Evolutionary conservation across 2,329 filamentous ascomycete genomes (phyloP), one percentile per base, ranked within the genome.

Genomic region (Orbilia brochopaga): DNA sequence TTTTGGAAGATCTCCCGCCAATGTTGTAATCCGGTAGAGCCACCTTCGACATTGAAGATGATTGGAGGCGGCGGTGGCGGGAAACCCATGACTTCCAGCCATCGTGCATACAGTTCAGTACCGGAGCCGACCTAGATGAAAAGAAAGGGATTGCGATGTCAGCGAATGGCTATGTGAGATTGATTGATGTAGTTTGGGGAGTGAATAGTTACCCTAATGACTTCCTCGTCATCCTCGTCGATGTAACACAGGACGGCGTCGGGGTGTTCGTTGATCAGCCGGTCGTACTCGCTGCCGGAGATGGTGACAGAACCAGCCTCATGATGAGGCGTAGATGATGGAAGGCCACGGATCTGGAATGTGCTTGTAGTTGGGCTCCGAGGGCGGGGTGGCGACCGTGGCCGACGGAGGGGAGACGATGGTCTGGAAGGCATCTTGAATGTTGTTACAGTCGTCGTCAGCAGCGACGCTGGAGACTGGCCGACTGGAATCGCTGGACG

Each of bases 151-250:
- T 42, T 42, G 3, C n/a, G 50, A n/a, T 15, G 46, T 63, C 61
- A 57, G 55, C 53, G n/a, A 61, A 50, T 42, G 53, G 19, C 35
- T 61, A 19, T 19, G 17, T n/a, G 42, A 44, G 21, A 21, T 15
- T 17, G n/a, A 44, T 53, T 56, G 40, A 48, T 55, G 3, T 50
- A n/a, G 50, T 42, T 24, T 53, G 53, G 50, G 70, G 35, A 50
- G 51, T 27, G 30, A 42, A 44, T 50, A 61, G 74, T 61, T 70
- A 77, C 76, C 50, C 74, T 75, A 58, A 77, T 77, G 46, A 76
- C 64, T 59, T 77, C 76, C 19, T 75, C 76, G 40, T 77, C 76
- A 50, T 77, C 76, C 23, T 77, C 76, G 44, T 77, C 76, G 17
- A 77, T 65, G 70, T 77, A 77, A 50, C 73, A 74, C 53, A 77